A percentile compares a stretch with the other conserved stretches of the same genome.
phyloP scores from a whole-genome alignment of 139 green algal genomes.

The Chlamydomonas sphaeroides region DNA sequence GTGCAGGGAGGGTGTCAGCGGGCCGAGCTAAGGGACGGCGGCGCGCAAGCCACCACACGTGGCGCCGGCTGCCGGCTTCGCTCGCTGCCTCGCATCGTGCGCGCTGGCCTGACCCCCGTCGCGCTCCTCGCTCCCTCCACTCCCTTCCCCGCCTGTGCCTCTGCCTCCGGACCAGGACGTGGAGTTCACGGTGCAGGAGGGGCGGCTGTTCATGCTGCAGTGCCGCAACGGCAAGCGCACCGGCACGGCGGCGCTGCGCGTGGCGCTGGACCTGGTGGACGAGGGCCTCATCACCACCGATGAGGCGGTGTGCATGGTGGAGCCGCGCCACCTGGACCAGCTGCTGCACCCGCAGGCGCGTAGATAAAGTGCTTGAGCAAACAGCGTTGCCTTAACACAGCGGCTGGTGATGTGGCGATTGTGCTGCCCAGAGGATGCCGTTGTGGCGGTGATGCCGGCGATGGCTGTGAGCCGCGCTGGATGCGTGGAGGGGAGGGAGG shows the following conservation, averaged over 20 bases:
- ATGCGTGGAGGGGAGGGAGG: no score
- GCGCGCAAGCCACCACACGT: no score
- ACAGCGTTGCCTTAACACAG: no score
- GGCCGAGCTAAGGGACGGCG: no score
- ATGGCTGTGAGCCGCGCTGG: no score
- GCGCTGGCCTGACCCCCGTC: background rate
- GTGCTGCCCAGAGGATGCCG: no score
- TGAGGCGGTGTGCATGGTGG: conserved; percentile 83
- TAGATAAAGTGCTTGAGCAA: no score
- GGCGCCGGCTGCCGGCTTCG: no score
- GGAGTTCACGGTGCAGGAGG: conserved; percentile 93
- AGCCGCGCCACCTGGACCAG: conserved; percentile 90
- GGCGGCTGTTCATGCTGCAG: conserved; percentile 91
- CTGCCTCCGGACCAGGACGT: conserved; percentile 72
- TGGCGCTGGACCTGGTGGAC: conserved; percentile 80
- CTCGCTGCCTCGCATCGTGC: no score
- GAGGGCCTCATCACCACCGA: conserved; percentile 64
- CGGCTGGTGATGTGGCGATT: no score
- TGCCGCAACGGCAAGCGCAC: conserved; percentile 90
- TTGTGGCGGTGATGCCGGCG: no score
- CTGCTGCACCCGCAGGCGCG: conserved; percentile 76
- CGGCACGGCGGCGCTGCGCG: conserved; percentile 76
- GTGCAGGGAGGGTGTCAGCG: no score
- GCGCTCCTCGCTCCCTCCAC: background rate
- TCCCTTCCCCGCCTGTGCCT: background rate